A percentile compares a stretch with the other conserved stretches of the same genome.
Conservation (phyloP, 164 flowering plant species). For the Macadamia integrifolia region DNA sequence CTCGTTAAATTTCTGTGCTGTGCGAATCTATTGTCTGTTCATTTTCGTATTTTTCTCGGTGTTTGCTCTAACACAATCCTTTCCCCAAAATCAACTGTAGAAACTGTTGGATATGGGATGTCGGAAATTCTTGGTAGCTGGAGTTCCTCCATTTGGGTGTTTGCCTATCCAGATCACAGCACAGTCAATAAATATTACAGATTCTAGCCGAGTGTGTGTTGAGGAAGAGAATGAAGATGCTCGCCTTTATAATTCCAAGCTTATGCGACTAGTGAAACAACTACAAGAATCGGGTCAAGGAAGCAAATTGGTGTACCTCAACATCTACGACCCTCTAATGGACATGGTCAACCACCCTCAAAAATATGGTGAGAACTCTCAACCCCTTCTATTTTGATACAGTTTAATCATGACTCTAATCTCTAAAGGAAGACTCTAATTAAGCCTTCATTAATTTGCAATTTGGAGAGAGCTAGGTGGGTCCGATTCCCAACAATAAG, state of each 20-base stretch:
- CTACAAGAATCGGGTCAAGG: slow-evolving; percentile 26
- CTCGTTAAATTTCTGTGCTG: too few relatives aligned
- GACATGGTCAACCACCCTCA: slow-evolving; percentile 43
- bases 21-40: too few relatives aligned
- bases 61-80: too few relatives aligned
- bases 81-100: slow-evolving; percentile 11
- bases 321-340: slow-evolving; percentile 22
- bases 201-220: slow-evolving; percentile 18
- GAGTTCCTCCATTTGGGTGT: slow-evolving; percentile 56
- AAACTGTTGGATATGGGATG: slow-evolving; percentile 35
- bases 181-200: not conserved
- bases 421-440: too few relatives aligned
- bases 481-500: too few relatives aligned
- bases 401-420: too few relatives aligned
- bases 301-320: slow-evolving; percentile 26
- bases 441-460: too few relatives aligned
- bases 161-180: slow-evolving; percentile 34
- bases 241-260: slow-evolving; percentile 39
- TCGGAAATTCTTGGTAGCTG: slow-evolving; percentile 29
- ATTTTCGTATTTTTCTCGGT: too few relatives aligned
- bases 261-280: slow-evolving; percentile 16
- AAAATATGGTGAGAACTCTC: slow-evolving; percentile 30
- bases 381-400: too few relatives aligned
- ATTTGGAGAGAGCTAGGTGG: too few relatives aligned
- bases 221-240: slow-evolving; percentile 40